Conservation (phyloP, 2,329 filamentous ascomycete species). For the Sporothrix sp. region DNA sequence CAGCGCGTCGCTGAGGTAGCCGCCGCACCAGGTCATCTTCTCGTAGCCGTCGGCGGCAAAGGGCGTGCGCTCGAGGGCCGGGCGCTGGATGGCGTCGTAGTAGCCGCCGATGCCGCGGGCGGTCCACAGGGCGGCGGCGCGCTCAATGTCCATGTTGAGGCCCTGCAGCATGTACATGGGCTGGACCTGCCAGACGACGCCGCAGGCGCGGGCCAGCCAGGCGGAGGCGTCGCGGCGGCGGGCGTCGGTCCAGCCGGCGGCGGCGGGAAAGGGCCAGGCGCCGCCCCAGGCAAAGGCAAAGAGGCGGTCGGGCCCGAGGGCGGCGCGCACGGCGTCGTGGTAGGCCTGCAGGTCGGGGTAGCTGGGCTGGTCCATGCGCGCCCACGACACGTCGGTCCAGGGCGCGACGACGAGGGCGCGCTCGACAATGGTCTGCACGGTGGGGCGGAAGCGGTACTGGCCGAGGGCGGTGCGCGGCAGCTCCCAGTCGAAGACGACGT, state of each 20-base stretch:
- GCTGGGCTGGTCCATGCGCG: conserved; percentile 22
- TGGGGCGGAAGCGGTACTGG: conserved; percentile 16
- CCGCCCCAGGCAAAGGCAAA: conserved; percentile 32
- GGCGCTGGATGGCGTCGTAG: conserved; percentile 18
- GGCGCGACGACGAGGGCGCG: conserved; percentile 12
- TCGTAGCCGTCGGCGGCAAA: conserved; percentile 4
- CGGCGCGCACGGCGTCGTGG: conserved; percentile 3
- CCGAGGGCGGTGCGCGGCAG: conserved; percentile 13
- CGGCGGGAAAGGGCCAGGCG: conserved; percentile 24
- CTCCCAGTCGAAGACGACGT: conserved; percentile 17
- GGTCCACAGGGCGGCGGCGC: conserved; percentile 26
- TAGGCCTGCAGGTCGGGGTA: conserved; percentile 25
- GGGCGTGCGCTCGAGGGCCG: conserved; percentile 18
- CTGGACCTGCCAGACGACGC: conserved; percentile 33
- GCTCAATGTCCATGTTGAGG: conserved; percentile 26
- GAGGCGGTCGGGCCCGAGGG: conserved; percentile 23
- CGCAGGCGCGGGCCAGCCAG: conserved; percentile 27
- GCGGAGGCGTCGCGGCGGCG: not conserved
- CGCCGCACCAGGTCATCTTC: conserved; percentile 8
- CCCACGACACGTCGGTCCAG: conserved; percentile 14
- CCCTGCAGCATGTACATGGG: conserved; percentile 30
- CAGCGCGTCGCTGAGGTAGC: conserved; percentile 5
- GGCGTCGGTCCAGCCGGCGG: conserved; percentile 3
- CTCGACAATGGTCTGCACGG: conserved; percentile 15
- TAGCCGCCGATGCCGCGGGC: conserved; percentile 30